Conservation (phyloP, 202 grass and related monocot genomes). For the Carex arenaria region DNA sequence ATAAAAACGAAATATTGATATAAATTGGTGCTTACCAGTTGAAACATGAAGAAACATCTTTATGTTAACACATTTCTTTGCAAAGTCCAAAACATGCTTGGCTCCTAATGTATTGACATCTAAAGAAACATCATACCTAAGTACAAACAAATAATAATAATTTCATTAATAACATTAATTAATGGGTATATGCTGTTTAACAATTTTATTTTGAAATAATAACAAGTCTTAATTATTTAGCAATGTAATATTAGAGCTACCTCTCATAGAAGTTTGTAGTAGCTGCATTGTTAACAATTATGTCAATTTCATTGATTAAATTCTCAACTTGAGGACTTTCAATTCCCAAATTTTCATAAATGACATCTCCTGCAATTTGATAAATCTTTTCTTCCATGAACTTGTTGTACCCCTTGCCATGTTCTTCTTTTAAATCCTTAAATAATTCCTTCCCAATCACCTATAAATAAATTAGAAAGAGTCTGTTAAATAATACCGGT, state of each 20-base stretch:
- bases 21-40: constrained; percentile 36
- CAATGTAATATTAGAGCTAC: neutral
- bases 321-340: constrained; percentile 20
- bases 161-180: neutral
- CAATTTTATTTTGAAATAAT: neutral
- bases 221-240: neutral
- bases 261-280: constrained; percentile 70
- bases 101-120: constrained; percentile 73
- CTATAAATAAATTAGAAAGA: constrained; percentile 22
- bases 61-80: constrained; percentile 55
- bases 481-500: neutral
- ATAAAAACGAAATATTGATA: neutral
- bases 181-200: neutral
- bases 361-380: constrained; percentile 46
- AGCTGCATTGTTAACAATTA: constrained; percentile 65
- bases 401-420: constrained; percentile 32
- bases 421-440: constrained; percentile 41
- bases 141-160: neutral
- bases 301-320: constrained; percentile 36
- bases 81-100: constrained; percentile 65
- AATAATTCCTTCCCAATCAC: constrained; percentile 66
- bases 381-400: constrained; percentile 45
- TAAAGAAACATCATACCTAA: constrained; percentile 70
- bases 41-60: constrained; percentile 85
- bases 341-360: constrained; percentile 46